Percentiles rank a stretch among this genome's conserved stretches.
Evolutionary conservation across 2,329 filamentous ascomycete genomes (phyloP).

Genomic region (Epichloe amarillans): DNA sequence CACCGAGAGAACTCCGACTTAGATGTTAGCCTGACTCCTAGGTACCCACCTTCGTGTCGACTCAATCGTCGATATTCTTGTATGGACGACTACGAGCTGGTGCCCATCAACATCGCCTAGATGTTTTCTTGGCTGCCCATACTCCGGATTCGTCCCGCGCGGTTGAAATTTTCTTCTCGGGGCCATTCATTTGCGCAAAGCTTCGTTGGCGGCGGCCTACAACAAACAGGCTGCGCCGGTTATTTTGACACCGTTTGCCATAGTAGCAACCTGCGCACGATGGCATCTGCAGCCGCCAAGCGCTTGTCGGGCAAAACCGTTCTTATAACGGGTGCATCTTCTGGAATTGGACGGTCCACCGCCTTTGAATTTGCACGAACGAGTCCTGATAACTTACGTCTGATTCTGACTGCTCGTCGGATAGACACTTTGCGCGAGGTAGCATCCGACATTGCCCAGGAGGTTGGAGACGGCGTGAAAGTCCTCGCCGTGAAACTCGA

Average conservation of each 20-base stretch:
- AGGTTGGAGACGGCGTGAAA: slow-evolving; percentile 69
- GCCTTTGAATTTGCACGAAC: slow-evolving; percentile 92
- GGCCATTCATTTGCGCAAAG: too few species aligned
- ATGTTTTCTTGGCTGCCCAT: background rate
- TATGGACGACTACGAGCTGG: background rate
- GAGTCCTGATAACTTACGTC: slow-evolving; percentile 61
- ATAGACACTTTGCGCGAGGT: slow-evolving; percentile 66
- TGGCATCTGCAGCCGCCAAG: slow-evolving; percentile 51
- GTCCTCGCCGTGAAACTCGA: slow-evolving; percentile 76
- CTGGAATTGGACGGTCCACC: slow-evolving; percentile 71
- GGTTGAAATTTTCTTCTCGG: background rate
- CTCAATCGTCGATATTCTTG: too few species aligned
- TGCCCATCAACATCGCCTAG: background rate
- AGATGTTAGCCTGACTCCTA: too few species aligned
- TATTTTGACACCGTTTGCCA: background rate
- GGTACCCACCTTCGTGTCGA: too few species aligned
- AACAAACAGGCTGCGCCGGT: background rate
- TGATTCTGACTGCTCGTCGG: slow-evolving; percentile 81
- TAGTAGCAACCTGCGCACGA: background rate
- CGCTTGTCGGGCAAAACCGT: slow-evolving; percentile 90
- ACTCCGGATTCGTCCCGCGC: background rate
- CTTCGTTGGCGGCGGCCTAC: background rate
- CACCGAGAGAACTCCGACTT: too few species aligned
- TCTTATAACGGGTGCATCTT: slow-evolving; percentile 81
- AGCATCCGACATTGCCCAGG: slow-evolving; percentile 59